Evolutionary conservation across 208 protist species (phyloP), one percentile per base, ranked within the genome.

Genomic region (Leishmania amazonensis): DNA sequence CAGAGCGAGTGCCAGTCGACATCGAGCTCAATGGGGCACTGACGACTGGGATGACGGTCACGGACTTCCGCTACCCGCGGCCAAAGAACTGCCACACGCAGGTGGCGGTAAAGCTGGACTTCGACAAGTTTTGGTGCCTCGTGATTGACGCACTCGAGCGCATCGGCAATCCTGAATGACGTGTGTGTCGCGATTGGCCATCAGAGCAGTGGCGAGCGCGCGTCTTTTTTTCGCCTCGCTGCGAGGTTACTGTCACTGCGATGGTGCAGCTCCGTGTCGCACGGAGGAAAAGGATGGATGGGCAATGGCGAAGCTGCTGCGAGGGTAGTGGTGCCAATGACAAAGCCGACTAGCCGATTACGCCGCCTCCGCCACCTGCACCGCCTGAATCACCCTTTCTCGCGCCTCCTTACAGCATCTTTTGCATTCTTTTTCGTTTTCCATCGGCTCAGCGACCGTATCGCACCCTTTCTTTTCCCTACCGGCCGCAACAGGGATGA

Each of bases 111-210:
- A 85, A 78, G 42, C 89, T 96, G 76, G 89, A 96, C 83, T 81
- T 89, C 51, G 80, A 86, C 17, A 88, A 88, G 78, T 96, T 95
- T 84, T 96, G 93, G 93, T 75, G 83, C 45, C 75, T 95, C 31
- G 76, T 96, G 35, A 73, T 95, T 35, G 88, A 96, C 53, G 89
- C 90, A 28, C 79, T 95, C 40, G 54, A 78, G 79, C 88, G 88
- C 82, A 91, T 94, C 60, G 90, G 89, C 51, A 71, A 91, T 74
- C 86, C 87, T 11, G 28, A 83, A 68, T 84, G 35, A 62, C 6
- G 51, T 11, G 73, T 49, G 13, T 54, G 45, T n/a, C n/a, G 6
- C 7, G 4, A 28, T 21, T 5, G 19, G 19, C 17, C 65, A 40
- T 28, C 19, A 19, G 47, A 5, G 17, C 38, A 28, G 65, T 11